A percentile compares a stretch with the other conserved stretches of the same genome.
Evolutionary conservation across 805 yeast genomes (phyloP).

Genomic region (Saitoella complicata): DNA sequence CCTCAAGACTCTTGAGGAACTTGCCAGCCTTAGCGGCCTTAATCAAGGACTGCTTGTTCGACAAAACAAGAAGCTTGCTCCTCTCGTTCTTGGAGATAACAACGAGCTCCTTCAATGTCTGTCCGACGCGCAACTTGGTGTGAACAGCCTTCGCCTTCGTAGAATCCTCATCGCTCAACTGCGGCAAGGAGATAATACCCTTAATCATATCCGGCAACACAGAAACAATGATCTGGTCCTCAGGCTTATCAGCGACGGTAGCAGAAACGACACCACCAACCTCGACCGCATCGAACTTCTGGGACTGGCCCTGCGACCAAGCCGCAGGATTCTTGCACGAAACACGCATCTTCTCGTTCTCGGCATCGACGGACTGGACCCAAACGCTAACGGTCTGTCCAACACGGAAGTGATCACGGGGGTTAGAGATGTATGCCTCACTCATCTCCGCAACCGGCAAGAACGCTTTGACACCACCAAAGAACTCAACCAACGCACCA

Average conservation of each 20-base stretch:
- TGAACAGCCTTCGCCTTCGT: conserved; percentile 53
- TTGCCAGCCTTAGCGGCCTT: conserved; percentile 37
- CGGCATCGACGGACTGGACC: conserved; percentile 40
- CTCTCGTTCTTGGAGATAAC: conserved; percentile 51
- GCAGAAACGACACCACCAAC: conserved; percentile 51
- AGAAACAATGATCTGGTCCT: conserved; percentile 56
- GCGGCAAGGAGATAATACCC: conserved; percentile 62
- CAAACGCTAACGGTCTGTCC: conserved; percentile 72
- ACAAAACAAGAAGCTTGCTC: conserved; percentile 42
- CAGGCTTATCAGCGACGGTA: conserved; percentile 53
- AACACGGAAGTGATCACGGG: conserved; percentile 58
- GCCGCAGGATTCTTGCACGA: conserved; percentile 49
- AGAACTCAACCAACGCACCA: conserved; percentile 76
- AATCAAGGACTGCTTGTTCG: conserved; percentile 52
- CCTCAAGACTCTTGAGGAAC: conserved; percentile 47
- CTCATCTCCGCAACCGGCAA: conserved; percentile 79
- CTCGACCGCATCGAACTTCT: conserved; percentile 30
- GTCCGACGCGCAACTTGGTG: conserved; percentile 50
- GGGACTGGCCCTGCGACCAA: conserved; percentile 26
- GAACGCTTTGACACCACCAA: conserved; percentile 61
- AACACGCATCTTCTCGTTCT: conserved; percentile 41
- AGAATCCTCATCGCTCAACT: conserved; percentile 57
- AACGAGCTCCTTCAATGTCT: conserved; percentile 40
- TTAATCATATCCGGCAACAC: conserved; percentile 33
- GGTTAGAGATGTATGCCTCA: conserved; percentile 66